These are phyloP conservation scores for Saururus chinensis DNA, from an alignment of 164 flowering plant species.

Conservation along the genomic window DNA sequence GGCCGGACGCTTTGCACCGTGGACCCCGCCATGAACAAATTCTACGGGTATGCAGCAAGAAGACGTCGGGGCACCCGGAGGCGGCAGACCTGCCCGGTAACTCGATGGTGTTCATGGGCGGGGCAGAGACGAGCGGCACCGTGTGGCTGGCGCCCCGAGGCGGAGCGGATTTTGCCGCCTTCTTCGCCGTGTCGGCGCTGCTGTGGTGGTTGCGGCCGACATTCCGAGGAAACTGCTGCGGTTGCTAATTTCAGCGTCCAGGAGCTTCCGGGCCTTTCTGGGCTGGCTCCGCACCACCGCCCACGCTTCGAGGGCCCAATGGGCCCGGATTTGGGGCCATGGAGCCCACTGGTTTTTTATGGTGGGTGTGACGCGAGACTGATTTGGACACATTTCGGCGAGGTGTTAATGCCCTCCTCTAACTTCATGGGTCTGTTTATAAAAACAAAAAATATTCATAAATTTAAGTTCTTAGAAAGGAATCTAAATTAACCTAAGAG, in stretches of 20 bases:
- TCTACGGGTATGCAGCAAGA: constrained; percentile 50
- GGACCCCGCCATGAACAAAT: constrained; percentile 47
- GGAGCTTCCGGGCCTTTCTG: background rate
- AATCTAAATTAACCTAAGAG: too few species aligned
- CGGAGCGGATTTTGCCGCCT: constrained; percentile 3
- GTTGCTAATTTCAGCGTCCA: too few species aligned
- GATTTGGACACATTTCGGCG: background rate
- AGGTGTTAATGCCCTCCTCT: too few species aligned
- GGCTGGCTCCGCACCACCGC: background rate
- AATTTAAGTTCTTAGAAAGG: too few species aligned
- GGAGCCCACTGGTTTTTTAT: background rate
- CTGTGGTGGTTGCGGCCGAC: background rate
- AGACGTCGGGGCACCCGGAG: constrained; percentile 26
- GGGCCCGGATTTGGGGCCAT: too few species aligned
- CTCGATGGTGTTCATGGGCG: constrained; percentile 64
- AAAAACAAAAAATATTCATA: too few species aligned
- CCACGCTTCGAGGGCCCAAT: too few species aligned
- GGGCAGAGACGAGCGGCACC: constrained; percentile 44
- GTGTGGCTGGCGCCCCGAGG: constrained; percentile 12
- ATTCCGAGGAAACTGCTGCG: background rate
- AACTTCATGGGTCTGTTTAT: too few species aligned
- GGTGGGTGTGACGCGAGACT: background rate
- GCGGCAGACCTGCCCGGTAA: constrained; percentile 19
- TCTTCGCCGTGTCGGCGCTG: background rate
- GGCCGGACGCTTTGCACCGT: constrained; percentile 61